phyloP scores from a whole-genome alignment of 2,329 filamentous ascomycete species.

The Botrytis porri region DNA sequence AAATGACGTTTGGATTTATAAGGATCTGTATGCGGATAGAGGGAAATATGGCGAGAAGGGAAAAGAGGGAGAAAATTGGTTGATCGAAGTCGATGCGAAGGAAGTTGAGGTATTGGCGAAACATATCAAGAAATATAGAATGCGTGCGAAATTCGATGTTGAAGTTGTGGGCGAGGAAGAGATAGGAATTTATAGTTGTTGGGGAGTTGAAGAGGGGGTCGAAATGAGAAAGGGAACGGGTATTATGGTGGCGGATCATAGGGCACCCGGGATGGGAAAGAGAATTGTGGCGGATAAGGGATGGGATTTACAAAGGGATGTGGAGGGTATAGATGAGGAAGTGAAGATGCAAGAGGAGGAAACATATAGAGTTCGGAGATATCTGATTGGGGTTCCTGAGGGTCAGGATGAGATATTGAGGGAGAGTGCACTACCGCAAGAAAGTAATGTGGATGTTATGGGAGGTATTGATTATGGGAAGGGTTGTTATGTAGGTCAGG shows the following conservation, averaged over 20 bases:
- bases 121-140: slow-evolving; percentile 81
- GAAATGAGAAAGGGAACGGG: slow-evolving; percentile 7
- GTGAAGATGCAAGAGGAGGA: not conserved
- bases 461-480: slow-evolving; percentile 88
- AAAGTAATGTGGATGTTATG: slow-evolving; percentile 85
- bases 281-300: slow-evolving; percentile 45
- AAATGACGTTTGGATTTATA: slow-evolving; percentile 89
- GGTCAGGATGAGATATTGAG: slow-evolving; percentile 74
- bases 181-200: slow-evolving; percentile 68
- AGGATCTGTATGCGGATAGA: slow-evolving; percentile 33
- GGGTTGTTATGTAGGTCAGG: slow-evolving; percentile 95
- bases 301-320: slow-evolving; percentile 34
- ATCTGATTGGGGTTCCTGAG: slow-evolving; percentile 78
- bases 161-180: slow-evolving; percentile 64
- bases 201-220: slow-evolving; percentile 44
- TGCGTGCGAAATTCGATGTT: slow-evolving; percentile 74
- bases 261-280: slow-evolving; percentile 55
- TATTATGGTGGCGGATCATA: slow-evolving; percentile 44
- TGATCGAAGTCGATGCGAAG: slow-evolving; percentile 72
- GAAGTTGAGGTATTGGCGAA: slow-evolving; percentile 61
- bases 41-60: not conserved
- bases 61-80: slow-evolving; percentile 12
- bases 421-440: slow-evolving; percentile 75
- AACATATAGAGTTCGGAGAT: slow-evolving; percentile 51
- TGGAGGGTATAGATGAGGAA: slow-evolving; percentile 39